Evolutionary conservation across 192 early-diverging fungal species (phyloP).

Genomic region (Podila verticillata): DNA sequence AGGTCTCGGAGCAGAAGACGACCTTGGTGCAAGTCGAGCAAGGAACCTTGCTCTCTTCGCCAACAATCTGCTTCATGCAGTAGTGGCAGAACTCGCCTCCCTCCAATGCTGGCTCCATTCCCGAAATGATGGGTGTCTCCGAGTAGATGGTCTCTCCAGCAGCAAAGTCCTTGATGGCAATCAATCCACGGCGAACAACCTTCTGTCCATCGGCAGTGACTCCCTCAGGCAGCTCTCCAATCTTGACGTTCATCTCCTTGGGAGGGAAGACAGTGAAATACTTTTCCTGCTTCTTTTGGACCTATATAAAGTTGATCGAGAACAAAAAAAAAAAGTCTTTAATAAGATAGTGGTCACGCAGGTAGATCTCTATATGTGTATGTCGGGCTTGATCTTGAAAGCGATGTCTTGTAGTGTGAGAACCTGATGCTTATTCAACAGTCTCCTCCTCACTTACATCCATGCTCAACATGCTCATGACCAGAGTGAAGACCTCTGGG

Average conservation of each 20-base stretch:
- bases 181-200: conserved; percentile 73
- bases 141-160: conserved; percentile 80
- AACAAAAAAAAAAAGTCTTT: background rate
- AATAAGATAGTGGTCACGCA: background rate
- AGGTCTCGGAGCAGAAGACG: conserved; percentile 76
- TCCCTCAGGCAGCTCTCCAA: conserved; percentile 71
- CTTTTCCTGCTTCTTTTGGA: conserved; percentile 74
- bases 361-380: background rate
- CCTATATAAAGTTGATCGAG: conserved; percentile 33
- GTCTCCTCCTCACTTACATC: conserved; percentile 63
- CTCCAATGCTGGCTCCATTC: conserved; percentile 75
- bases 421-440: background rate
- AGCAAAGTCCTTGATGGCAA: conserved; percentile 76
- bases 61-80: conserved; percentile 72
- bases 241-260: conserved; percentile 75
- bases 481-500: conserved; percentile 83
- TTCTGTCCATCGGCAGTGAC: conserved; percentile 60
- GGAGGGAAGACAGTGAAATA: conserved; percentile 89
- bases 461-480: conserved; percentile 90
- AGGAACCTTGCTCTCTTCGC: conserved; percentile 39
- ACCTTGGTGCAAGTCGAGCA: conserved; percentile 71
- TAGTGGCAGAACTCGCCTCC: conserved; percentile 74
- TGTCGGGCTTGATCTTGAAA: conserved; percentile 3
- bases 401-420: background rate
- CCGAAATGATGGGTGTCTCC: conserved; percentile 80